Evolutionary conservation across 2,329 filamentous ascomycete species (phyloP).

Genomic region (Nemania bipapillata): DNA sequence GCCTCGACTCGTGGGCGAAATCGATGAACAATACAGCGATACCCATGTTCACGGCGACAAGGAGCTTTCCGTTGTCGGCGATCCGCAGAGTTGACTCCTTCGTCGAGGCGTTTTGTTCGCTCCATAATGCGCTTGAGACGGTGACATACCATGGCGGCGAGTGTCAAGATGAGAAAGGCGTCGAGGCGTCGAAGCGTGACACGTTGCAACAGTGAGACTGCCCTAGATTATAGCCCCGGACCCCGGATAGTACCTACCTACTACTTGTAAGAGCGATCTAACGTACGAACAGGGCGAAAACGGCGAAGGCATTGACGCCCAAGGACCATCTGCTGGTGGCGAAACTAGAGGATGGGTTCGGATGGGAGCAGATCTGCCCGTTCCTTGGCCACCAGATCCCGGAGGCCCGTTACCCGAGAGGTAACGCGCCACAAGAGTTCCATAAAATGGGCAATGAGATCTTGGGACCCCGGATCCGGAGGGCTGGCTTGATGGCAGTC

Average conservation of each 20-base stretch:
- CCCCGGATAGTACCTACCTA: neutral
- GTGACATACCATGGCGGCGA: slow-evolving; percentile 34
- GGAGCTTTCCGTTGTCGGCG: slow-evolving; percentile 45
- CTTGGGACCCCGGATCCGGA: slow-evolving; percentile 27
- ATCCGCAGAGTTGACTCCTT: slow-evolving; percentile 42
- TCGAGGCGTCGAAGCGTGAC: slow-evolving; percentile 28
- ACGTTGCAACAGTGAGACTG: slow-evolving; percentile 31
- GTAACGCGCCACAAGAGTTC: slow-evolving; percentile 48
- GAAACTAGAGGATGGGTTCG: slow-evolving; percentile 52
- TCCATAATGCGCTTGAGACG: slow-evolving; percentile 34
- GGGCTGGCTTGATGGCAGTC: slow-evolving; percentile 20
- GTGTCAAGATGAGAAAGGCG: slow-evolving; percentile 21
- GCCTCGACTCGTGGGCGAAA: slow-evolving; percentile 47
- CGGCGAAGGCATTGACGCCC: slow-evolving; percentile 46
- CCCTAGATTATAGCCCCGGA: too few relatives aligned
- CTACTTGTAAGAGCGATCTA: neutral
- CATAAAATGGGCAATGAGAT: slow-evolving; percentile 37
- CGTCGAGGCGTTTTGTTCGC: slow-evolving; percentile 34
- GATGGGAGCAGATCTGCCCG: slow-evolving; percentile 53
- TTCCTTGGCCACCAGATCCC: slow-evolving; percentile 50
- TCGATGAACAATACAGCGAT: slow-evolving; percentile 47
- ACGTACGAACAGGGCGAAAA: slow-evolving; percentile 41
- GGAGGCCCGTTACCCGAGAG: slow-evolving; percentile 47
- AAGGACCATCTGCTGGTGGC: slow-evolving; percentile 47
- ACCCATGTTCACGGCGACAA: slow-evolving; percentile 27